Percentiles rank a stretch among this genome's conserved stretches.
Conservation (phyloP, 345 rosid species). For the Raphanus sativus region DNA sequence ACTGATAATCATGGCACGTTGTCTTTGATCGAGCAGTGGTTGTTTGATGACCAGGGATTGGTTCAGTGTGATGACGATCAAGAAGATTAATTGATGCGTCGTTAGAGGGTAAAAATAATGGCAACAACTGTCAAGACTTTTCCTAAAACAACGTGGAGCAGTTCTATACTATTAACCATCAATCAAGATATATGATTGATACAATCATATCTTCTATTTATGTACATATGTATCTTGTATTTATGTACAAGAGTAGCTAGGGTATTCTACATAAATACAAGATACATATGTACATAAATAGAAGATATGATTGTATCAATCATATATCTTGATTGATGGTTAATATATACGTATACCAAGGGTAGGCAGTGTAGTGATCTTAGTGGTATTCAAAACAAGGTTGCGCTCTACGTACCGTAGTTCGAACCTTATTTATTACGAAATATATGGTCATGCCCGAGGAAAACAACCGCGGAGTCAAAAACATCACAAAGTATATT, state of each 20-base stretch:
- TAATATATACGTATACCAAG: neutral
- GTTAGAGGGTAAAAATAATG: constrained; percentile 37
- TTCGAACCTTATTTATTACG: no score
- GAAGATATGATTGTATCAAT: no score
- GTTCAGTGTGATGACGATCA: constrained; percentile 41
- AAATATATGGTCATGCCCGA: no score
- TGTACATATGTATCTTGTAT: no score
- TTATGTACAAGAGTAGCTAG: no score
- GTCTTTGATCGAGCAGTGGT: neutral
- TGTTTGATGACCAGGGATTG: constrained; percentile 21
- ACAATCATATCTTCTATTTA: no score
- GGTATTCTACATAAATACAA: no score
- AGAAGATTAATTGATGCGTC: constrained; percentile 45
- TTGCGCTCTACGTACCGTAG: neutral
- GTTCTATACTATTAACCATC: no score
- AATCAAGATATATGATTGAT: no score
- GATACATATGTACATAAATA: no score
- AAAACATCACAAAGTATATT: neutral
- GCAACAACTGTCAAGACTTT: constrained; percentile 22
- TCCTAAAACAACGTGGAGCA: constrained; percentile 20
- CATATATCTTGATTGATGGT: no score
- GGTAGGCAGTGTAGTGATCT: neutral
- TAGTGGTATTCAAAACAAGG: neutral
- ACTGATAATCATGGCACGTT: neutral
- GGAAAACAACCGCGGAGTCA: no score